Evolutionary conservation across 768 basidiomycete species (phyloP), one percentile per base, ranked within the genome.

Genomic region (Cyathus striatus): DNA sequence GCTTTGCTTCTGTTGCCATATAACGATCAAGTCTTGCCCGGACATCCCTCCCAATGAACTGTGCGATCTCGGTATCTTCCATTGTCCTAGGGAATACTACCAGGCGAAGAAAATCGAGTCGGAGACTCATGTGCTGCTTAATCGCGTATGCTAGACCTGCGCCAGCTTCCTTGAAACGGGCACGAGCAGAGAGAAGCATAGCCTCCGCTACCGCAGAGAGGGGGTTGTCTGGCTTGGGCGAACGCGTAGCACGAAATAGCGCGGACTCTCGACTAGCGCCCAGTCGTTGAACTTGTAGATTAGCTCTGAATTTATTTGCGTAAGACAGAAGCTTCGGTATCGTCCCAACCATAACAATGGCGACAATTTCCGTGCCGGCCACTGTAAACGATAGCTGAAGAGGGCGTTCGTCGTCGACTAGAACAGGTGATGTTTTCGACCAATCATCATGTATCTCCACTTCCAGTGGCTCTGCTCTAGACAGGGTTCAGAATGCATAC

Each of bases 191-290:
- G 42, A 76, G 69, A 27, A 92, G 60, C 79, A 91, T 87, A 23
- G 89, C 86, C 48, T 86, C 80, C 1, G 90, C 90, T n/a, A 92
- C 88, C 10, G 85, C 79, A 1, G 87, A 88, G 13, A 93, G 66
- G 2, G 90, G 82, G 49, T 90, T 90, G 40, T 83, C 83, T 5
- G 86, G 86, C 53, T 78, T 83, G 4, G 85, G 82, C 4, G 73
- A 68, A n/a, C 77, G 77, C 12, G 80, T 79, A n/a, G 75, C 72
- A 18, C 84, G 72, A 70, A 88, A 93, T 1, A 83, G 81, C 45
- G 74, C 75, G 1, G 90, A 91, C 62, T 90, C 88, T 27, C 80
- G 72, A 48, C 79, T 81, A 2, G 91, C 91, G 1, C 84, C 87
- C 49, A 81, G 76, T 34, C 77, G 72, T 57, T 93, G 90, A 4